A percentile compares a stretch with the other conserved stretches of the same genome.
These are phyloP conservation scores for Protomyces inouyei DNA, from an alignment of 1,139 yeast species.

Conservation along the genomic window DNA sequence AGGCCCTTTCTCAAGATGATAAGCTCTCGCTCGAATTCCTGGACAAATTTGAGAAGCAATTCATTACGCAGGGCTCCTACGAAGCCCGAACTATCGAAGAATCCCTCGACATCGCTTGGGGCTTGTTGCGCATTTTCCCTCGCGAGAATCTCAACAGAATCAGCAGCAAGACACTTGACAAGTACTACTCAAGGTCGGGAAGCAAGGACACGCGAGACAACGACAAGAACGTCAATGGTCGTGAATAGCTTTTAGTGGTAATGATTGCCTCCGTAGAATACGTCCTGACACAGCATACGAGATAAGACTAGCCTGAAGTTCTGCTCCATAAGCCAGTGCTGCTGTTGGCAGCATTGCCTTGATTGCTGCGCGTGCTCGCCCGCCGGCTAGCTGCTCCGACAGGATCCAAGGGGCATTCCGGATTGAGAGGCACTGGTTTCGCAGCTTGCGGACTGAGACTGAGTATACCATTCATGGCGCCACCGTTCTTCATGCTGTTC, in stretches of 20 bases:
- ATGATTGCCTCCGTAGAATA: neutral
- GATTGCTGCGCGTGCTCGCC: neutral
- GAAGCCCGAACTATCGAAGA: conserved; percentile 52
- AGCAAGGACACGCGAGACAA: conserved; percentile 24
- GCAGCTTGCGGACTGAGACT: conserved; percentile 38
- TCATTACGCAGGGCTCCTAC: conserved; percentile 65
- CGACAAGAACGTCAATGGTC: conserved; percentile 17
- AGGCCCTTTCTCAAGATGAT: conserved; percentile 95
- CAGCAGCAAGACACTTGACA: conserved; percentile 91
- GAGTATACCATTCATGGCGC: conserved; percentile 41
- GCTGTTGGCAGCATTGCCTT: neutral
- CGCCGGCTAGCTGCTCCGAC: neutral
- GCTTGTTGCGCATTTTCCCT: conserved; percentile 94
- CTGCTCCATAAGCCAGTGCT: neutral
- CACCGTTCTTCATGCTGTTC: conserved; percentile 30
- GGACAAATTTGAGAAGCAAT: conserved; percentile 94
- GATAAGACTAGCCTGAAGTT: neutral
- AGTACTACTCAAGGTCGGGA: conserved; percentile 53
- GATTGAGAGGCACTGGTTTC: conserved; percentile 10
- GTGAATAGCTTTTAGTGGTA: neutral
- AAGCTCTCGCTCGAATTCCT: conserved; percentile 92
- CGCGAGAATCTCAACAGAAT: conserved; percentile 97
- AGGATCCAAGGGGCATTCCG: conserved; percentile 23
- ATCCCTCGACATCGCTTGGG: conserved; percentile 97
- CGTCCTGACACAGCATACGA: neutral